phyloP scores from a whole-genome alignment of 495 filamentous ascomycete species.

The Thermothielavioides terrestris region DNA sequence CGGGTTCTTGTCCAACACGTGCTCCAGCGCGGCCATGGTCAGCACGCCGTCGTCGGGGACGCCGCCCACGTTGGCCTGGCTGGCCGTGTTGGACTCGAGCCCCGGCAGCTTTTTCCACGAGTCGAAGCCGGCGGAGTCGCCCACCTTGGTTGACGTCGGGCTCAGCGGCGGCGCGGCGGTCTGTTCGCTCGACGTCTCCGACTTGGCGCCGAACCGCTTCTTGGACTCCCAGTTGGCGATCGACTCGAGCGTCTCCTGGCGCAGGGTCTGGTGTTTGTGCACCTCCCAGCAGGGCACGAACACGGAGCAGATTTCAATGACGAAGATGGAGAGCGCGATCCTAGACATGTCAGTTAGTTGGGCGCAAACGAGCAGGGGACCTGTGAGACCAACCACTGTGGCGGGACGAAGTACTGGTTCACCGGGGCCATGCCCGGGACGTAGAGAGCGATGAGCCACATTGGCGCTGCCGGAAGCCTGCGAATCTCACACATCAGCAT shows the following conservation, averaged over 20 bases:
- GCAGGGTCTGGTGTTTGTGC: slow-evolving; percentile 17
- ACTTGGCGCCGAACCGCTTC: slow-evolving; percentile 19
- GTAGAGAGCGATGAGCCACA: slow-evolving; percentile 58
- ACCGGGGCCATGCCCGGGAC: slow-evolving; percentile 46
- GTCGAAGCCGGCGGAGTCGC: slow-evolving; percentile 11
- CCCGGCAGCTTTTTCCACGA: slow-evolving; percentile 21
- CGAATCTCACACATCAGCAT: not conserved
- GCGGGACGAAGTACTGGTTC: slow-evolving; percentile 42
- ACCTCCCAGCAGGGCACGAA: slow-evolving; percentile 37
- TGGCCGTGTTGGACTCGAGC: slow-evolving; percentile 16
- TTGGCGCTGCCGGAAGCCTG: slow-evolving; percentile 54
- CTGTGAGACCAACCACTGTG: slow-evolving; percentile 41
- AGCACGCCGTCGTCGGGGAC: slow-evolving; percentile 35
- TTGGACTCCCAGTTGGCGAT: slow-evolving; percentile 27
- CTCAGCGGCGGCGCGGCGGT: slow-evolving; percentile 7
- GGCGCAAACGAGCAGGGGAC: not conserved
- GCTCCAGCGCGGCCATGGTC: slow-evolving; percentile 52
- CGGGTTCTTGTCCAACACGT: slow-evolving; percentile 47
- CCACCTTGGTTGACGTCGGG: slow-evolving; percentile 20
- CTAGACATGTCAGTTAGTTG: slow-evolving; percentile 5
- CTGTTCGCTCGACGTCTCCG: slow-evolving; percentile 4
- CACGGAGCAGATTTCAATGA: slow-evolving; percentile 46
- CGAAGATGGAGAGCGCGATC: slow-evolving; percentile 27
- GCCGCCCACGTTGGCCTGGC: slow-evolving; percentile 25
- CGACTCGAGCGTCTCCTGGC: slow-evolving; percentile 22